Evolutionary conservation across 345 rosid species (phyloP).

Genomic region (Rubroshorea leprosula): DNA sequence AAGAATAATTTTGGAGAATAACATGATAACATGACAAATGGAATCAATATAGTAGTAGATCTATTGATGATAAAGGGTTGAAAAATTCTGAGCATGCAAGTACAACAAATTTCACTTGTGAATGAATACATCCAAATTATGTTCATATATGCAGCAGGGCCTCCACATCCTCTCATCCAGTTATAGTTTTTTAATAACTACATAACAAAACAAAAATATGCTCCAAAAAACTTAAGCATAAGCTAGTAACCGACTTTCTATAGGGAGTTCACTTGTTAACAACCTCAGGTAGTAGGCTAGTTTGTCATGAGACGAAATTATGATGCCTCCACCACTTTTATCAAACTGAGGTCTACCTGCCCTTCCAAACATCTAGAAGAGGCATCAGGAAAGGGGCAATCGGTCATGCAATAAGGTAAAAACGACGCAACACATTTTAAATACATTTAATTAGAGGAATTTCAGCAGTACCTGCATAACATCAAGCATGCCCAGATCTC

Average conservation of each 20-base stretch:
- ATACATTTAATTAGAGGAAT: constrained; percentile 2
- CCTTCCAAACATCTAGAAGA: constrained; percentile 86
- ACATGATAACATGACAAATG: no score
- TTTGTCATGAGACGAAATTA: constrained; percentile 94
- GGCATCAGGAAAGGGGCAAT: neutral
- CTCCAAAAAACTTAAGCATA: no score
- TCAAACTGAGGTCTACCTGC: constrained; percentile 99
- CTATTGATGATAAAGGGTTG: neutral
- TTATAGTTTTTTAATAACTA: neutral
- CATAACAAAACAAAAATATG: neutral
- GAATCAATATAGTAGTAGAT: neutral
- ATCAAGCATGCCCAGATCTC: constrained; percentile 97
- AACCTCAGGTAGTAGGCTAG: constrained; percentile 82
- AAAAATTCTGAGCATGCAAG: neutral
- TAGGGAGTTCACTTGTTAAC: constrained; percentile 94
- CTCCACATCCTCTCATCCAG: neutral
- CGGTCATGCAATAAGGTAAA: neutral
- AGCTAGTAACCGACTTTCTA: constrained; percentile 46
- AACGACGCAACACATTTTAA: neutral
- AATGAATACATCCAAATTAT: neutral
- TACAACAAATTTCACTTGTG: neutral
- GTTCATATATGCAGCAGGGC: neutral
- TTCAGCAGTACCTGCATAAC: constrained; percentile 76
- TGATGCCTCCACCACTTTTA: constrained; percentile 96
- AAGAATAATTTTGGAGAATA: no score